These are phyloP conservation scores for Nicotiana rustica DNA, from an alignment of 305 asterid species.

Conservation along the genomic window DNA sequence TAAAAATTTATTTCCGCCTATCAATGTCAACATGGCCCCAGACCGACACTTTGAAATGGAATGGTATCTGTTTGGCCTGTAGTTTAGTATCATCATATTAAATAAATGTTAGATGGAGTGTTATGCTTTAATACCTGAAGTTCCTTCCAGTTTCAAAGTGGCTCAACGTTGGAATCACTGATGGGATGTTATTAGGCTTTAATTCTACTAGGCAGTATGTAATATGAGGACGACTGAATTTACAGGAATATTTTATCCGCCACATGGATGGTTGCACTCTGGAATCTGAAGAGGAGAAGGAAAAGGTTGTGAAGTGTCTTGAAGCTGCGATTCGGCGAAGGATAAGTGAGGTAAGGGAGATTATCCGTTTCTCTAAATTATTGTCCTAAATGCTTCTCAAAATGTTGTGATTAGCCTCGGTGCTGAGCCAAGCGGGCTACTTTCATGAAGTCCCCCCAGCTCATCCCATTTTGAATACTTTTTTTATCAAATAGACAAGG, in stretches of 20 bases:
- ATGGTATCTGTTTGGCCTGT: neutral
- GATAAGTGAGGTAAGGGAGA: slow-evolving; percentile 74
- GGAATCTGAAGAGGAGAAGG: slow-evolving; percentile 71
- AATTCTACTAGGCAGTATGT: slow-evolving; percentile 29
- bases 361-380: slow-evolving; percentile 2
- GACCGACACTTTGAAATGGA: neutral
- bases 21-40: neutral
- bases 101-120: slow-evolving; percentile 1
- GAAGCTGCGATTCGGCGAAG: slow-evolving; percentile 94
- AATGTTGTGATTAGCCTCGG: neutral
- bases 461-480: neutral
- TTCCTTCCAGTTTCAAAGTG: neutral
- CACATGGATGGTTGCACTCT: slow-evolving; percentile 84
- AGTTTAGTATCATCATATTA: neutral
- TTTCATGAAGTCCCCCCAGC: neutral
- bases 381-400: slow-evolving; percentile 14
- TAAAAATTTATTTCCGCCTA: neutral
- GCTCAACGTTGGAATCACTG: neutral
- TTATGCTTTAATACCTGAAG: slow-evolving; percentile 1
- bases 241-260: slow-evolving; percentile 85
- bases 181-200: slow-evolving; percentile 12
- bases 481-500: neutral
- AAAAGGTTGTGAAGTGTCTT: slow-evolving; percentile 83
- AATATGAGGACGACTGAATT: neutral
- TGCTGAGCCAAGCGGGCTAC: neutral